Evolutionary conservation across 148 eudicot species (phyloP).

Genomic region (Vaccinium vitisidaea): DNA sequence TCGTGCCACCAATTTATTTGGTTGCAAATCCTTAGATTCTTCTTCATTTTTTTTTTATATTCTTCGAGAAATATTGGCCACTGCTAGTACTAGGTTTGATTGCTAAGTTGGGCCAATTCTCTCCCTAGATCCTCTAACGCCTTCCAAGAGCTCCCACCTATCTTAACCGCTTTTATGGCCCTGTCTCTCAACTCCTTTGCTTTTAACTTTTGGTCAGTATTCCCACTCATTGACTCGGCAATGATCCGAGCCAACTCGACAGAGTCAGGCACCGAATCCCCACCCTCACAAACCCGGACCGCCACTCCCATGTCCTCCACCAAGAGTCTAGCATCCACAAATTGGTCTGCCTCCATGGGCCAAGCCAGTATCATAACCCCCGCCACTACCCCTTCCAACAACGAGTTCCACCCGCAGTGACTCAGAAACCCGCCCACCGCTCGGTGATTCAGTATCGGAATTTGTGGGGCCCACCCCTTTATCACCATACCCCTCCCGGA

Average conservation of each 20-base stretch:
- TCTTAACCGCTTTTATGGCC: conserved; percentile 39
- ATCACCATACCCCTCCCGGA: conserved; percentile 36
- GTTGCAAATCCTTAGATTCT: too few relatives aligned
- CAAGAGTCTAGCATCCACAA: conserved; percentile 40
- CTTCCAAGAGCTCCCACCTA: conserved; percentile 40
- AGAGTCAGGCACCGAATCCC: conserved; percentile 48
- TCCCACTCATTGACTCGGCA: conserved; percentile 31
- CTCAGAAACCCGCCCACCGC: conserved; percentile 59
- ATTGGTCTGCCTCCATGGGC: conserved; percentile 79
- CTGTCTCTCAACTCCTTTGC: conserved; percentile 41
- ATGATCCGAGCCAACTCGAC: conserved; percentile 37
- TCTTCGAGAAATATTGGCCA: too few relatives aligned
- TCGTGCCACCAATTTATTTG: too few relatives aligned
- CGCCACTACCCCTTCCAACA: conserved; percentile 47
- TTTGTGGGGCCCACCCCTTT: conserved; percentile 62
- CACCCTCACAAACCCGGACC: conserved; percentile 38
- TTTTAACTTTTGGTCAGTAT: conserved; percentile 25
- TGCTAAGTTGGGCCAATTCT: conserved; percentile 26
- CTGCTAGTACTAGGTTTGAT: too few relatives aligned
- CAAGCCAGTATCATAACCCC: conserved; percentile 63
- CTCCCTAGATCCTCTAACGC: conserved; percentile 41
- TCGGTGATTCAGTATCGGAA: conserved; percentile 46
- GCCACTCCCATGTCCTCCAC: conserved; percentile 52
- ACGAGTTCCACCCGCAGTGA: conserved; percentile 75
- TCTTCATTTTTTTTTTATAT: too few relatives aligned